Conservation (phyloP, 495 filamentous ascomycete species). For the Collariella sp. region DNA sequence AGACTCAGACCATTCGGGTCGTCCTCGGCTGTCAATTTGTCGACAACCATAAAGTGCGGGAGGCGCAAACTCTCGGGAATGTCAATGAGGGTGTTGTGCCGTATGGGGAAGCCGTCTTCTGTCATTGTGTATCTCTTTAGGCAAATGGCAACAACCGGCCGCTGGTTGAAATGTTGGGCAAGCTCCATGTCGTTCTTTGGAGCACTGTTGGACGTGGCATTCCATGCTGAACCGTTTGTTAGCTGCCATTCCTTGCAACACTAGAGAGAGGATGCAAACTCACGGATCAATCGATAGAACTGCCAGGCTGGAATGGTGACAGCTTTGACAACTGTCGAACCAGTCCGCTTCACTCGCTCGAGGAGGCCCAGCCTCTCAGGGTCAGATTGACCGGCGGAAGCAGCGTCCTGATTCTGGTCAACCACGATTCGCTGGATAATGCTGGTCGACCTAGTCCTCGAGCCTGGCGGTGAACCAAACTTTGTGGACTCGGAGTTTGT, state of each 20-base stretch:
- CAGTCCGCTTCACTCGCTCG: slow-evolving; percentile 34
- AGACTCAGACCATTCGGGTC: slow-evolving; percentile 51
- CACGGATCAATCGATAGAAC: slow-evolving; percentile 85
- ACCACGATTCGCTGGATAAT: slow-evolving; percentile 43
- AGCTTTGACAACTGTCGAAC: slow-evolving; percentile 58
- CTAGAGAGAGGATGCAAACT: slow-evolving; percentile 20
- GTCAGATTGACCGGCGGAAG: slow-evolving; percentile 17
- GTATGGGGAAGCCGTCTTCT: slow-evolving; percentile 54
- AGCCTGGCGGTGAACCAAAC: slow-evolving; percentile 14
- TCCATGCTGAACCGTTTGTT: slow-evolving; percentile 60
- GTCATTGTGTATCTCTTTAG: slow-evolving; percentile 81
- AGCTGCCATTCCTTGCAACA: slow-evolving; percentile 19
- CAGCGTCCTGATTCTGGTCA: slow-evolving; percentile 26
- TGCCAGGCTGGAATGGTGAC: slow-evolving; percentile 97
- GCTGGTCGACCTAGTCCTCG: slow-evolving; percentile 39
- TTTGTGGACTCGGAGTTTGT: slow-evolving; percentile 7
- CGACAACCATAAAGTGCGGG: slow-evolving; percentile 83
- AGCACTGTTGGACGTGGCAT: slow-evolving; percentile 43
- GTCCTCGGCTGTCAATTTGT: slow-evolving; percentile 48
- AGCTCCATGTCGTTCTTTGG: slow-evolving; percentile 41
- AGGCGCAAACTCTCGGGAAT: slow-evolving; percentile 83
- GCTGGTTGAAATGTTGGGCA: slow-evolving; percentile 42
- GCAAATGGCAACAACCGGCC: slow-evolving; percentile 84
- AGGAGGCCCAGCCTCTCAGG: slow-evolving; percentile 32
- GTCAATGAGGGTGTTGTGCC: slow-evolving; percentile 74